Evolutionary conservation across 805 yeast species (phyloP).

Genomic region (Suhomyces sp.): DNA sequence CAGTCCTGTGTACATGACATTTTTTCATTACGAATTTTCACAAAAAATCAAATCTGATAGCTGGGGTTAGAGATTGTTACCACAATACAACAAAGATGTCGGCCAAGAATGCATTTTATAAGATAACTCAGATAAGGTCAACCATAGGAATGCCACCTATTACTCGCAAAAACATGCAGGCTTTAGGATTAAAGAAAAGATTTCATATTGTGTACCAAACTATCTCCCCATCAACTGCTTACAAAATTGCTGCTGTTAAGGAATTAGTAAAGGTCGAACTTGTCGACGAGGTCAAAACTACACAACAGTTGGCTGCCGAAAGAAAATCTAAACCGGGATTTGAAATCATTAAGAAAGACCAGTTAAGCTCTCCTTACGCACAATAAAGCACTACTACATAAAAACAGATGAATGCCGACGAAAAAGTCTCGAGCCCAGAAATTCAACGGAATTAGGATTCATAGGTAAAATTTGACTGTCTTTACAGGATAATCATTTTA

Average conservation of each 20-base stretch:
- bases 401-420: background rate
- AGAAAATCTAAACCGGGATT: constrained; percentile 71
- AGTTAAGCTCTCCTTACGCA: background rate
- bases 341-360: constrained; percentile 10
- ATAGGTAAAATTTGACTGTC: background rate
- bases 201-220: constrained; percentile 71
- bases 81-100: constrained; percentile 6
- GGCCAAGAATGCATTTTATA: constrained; percentile 29
- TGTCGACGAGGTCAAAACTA: constrained; percentile 51
- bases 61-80: background rate
- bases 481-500: too few species aligned
- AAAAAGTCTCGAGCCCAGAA: background rate
- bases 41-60: background rate
- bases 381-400: background rate
- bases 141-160: constrained; percentile 79
- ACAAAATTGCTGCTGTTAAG: constrained; percentile 76
- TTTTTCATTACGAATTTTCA: constrained; percentile 1
- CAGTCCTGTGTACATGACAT: background rate
- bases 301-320: constrained; percentile 48
- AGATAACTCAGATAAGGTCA: constrained; percentile 76
- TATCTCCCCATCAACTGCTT: constrained; percentile 79
- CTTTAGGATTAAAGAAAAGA: constrained; percentile 73
- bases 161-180: constrained; percentile 59
- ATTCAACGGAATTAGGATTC: background rate
- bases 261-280: constrained; percentile 83